phyloP scores from a whole-genome alignment of 148 eudicot species.

The Pharnaceum exiguum region DNA sequence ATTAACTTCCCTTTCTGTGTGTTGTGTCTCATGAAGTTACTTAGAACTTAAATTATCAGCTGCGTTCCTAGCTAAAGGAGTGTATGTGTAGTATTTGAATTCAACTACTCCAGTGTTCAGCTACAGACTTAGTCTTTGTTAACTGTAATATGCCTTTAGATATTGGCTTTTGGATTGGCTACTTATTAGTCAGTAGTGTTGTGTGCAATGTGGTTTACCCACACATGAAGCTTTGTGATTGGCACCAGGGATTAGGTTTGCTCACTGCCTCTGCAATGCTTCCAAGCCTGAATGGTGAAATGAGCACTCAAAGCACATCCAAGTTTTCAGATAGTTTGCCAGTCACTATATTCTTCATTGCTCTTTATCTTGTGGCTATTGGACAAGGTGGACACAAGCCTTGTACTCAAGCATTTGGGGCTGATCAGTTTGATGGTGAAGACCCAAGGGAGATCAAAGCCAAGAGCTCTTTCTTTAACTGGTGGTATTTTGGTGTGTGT shows the following conservation, averaged over 20 bases:
- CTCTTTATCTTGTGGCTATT: constrained; percentile 57
- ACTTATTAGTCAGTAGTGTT: background rate
- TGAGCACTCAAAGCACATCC: background rate
- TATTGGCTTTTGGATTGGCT: too few species aligned
- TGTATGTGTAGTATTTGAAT: too few species aligned
- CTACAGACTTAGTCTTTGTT: too few species aligned
- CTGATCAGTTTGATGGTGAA: constrained; percentile 74
- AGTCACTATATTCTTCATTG: constrained; percentile 42
- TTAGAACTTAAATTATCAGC: too few species aligned
- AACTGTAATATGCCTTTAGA: too few species aligned
- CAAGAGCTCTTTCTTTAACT: constrained; percentile 77
- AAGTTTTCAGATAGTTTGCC: constrained; percentile 35
- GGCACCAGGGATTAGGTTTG: constrained; percentile 51
- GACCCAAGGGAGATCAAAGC: constrained; percentile 51
- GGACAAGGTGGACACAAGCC: constrained; percentile 83
- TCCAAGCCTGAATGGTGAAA: constrained; percentile 23
- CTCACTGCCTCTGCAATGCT: constrained; percentile 53
- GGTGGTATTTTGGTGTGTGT: constrained; percentile 66
- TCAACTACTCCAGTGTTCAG: constrained; percentile 34
- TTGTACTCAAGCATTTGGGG: constrained; percentile 86
- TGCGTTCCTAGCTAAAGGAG: constrained; percentile 35
- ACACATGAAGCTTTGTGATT: constrained; percentile 8
- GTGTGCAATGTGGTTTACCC: background rate
- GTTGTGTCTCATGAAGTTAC: background rate
- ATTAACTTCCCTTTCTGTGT: background rate